Conservation (phyloP, 148 eudicot genomes). For the Linanthus parryae region DNA sequence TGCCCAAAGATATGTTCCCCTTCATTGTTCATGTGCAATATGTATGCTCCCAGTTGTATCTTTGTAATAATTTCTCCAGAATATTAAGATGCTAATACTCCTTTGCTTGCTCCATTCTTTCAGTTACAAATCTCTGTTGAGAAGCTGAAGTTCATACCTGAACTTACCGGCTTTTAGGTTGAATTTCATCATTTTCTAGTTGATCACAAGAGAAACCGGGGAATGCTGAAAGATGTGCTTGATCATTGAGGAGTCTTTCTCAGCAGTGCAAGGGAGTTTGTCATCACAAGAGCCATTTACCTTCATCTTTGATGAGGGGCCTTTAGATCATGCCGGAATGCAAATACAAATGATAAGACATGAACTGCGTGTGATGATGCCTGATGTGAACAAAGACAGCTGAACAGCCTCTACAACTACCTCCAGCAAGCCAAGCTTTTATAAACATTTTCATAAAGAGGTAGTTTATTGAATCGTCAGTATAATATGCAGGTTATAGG, state of each 20-base stretch:
- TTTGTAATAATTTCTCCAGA: too few species aligned
- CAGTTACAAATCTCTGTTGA: too few species aligned
- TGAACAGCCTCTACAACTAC: constrained; percentile 6
- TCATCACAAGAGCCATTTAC: constrained; percentile 8
- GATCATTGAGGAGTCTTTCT: constrained; percentile 12
- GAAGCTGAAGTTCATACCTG: too few species aligned
- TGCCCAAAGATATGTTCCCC: too few species aligned
- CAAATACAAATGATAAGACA: too few species aligned
- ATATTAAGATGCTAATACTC: too few species aligned
- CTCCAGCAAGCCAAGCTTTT: constrained; percentile 4
- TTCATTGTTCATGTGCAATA: too few species aligned
- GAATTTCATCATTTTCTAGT: constrained; percentile 12
- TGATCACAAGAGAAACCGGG: constrained; percentile 15
- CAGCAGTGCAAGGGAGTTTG: constrained; percentile 12
- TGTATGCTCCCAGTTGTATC: too few species aligned
- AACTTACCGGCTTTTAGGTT: too few species aligned
- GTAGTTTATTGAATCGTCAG: background rate
- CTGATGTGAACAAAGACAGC: constrained; percentile 16
- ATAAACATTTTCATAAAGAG: background rate
- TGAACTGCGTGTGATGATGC: constrained; percentile 2
- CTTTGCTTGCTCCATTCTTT: too few species aligned
- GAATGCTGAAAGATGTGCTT: constrained; percentile 50
- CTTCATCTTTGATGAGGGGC: constrained; percentile 17
- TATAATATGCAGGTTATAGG: too few species aligned
- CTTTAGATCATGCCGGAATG: constrained; percentile 11